These are phyloP conservation scores for Phyllosticta paracitricarpa DNA, from an alignment of 2,329 filamentous ascomycete species.

Conservation along the genomic window DNA sequence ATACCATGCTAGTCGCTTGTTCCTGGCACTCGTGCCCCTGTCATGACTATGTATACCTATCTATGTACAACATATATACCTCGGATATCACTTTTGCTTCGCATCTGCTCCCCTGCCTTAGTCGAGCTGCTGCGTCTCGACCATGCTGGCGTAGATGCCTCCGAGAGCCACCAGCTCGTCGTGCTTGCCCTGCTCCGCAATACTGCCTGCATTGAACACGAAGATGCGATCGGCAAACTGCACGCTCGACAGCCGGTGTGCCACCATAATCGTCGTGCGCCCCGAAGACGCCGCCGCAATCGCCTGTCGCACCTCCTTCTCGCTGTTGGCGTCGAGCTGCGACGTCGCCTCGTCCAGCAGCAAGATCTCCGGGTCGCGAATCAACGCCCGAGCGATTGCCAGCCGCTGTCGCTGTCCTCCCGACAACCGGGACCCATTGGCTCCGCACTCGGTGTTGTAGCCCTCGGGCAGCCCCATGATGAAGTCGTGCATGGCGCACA, in stretches of 20 bases:
- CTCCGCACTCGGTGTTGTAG: slow-evolving; percentile 37
- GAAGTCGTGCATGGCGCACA: slow-evolving; percentile 38
- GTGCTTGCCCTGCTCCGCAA: slow-evolving; percentile 54
- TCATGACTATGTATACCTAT: too few species aligned
- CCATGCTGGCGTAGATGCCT: slow-evolving; percentile 28
- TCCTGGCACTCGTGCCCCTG: too few species aligned
- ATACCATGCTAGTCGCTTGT: background rate
- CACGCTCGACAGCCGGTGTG: slow-evolving; percentile 66
- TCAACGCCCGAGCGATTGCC: slow-evolving; percentile 36
- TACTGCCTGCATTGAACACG: slow-evolving; percentile 58
- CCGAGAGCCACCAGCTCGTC: slow-evolving; percentile 41
- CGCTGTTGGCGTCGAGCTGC: slow-evolving; percentile 37
- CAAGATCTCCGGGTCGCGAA: slow-evolving; percentile 36
- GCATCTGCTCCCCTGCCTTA: slow-evolving; percentile 12
- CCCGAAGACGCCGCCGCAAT: slow-evolving; percentile 32
- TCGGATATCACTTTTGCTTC: background rate
- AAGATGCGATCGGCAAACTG: slow-evolving; percentile 74
- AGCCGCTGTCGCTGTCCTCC: slow-evolving; percentile 38
- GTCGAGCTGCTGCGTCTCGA: slow-evolving; percentile 25
- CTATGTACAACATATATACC: too few species aligned
- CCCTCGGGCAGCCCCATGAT: slow-evolving; percentile 38
- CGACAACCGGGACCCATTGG: slow-evolving; percentile 33
- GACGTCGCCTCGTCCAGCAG: slow-evolving; percentile 39
- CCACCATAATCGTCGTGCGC: slow-evolving; percentile 62
- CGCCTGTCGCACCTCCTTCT: slow-evolving; percentile 32